These are phyloP conservation scores for Diplocarpon rosae DNA, from an alignment of 2,329 filamentous ascomycete genomes.

Conservation along the genomic window DNA sequence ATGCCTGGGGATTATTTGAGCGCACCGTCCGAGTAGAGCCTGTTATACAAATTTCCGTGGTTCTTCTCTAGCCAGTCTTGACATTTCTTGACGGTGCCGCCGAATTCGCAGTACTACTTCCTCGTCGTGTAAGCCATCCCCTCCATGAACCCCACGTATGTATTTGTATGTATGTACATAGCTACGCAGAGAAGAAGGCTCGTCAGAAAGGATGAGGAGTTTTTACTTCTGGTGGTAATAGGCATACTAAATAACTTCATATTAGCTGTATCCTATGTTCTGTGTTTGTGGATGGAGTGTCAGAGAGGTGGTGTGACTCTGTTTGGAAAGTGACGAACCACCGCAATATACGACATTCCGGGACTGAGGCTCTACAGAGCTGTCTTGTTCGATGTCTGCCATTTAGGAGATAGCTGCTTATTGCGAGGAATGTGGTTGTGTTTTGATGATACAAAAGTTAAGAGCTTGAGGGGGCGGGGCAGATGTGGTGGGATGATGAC, in stretches of 20 bases:
- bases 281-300: neutral
- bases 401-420: slow-evolving; percentile 9
- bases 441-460: too few relatives aligned
- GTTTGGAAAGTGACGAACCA: slow-evolving; percentile 15
- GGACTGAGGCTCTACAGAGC: slow-evolving; percentile 24
- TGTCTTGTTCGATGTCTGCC: slow-evolving; percentile 21
- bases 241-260: slow-evolving; percentile 40
- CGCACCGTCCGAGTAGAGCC: slow-evolving; percentile 75
- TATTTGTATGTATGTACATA: neutral
- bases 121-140: slow-evolving; percentile 14
- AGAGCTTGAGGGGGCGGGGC: too few relatives aligned
- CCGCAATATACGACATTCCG: slow-evolving; percentile 27
- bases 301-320: slow-evolving; percentile 11
- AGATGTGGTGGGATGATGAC: too few relatives aligned
- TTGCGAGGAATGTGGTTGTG: too few relatives aligned
- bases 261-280: slow-evolving; percentile 5
- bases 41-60: slow-evolving; percentile 61
- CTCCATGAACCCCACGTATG: neutral
- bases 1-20: slow-evolving; percentile 19
- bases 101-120: slow-evolving; percentile 93
- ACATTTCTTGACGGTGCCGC: slow-evolving; percentile 92
- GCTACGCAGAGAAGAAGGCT: neutral
- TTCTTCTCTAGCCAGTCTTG: slow-evolving; percentile 83
- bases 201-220: neutral
- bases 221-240: slow-evolving; percentile 52